Conservation (phyloP, 106 monocot species). For the Acanthochlamys bracteata region DNA sequence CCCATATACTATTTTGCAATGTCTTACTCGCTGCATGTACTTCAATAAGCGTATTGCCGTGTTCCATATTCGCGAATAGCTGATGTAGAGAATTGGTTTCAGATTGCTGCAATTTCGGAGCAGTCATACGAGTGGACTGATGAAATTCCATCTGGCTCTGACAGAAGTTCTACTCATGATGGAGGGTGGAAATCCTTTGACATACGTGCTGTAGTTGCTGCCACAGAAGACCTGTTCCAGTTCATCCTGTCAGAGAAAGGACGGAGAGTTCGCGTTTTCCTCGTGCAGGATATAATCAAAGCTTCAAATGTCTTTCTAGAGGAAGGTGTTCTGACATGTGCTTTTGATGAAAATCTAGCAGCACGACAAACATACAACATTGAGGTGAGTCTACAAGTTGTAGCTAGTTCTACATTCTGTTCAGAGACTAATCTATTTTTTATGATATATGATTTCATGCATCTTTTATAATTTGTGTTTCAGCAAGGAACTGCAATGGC, state of each 20-base stretch:
- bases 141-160: slow-evolving; percentile 15
- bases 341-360: slow-evolving; percentile 19
- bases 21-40: too few relatives aligned
- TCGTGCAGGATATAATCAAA: slow-evolving; percentile 71
- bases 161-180: slow-evolving; percentile 1
- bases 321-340: slow-evolving; percentile 42
- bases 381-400: slow-evolving; percentile 28
- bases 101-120: slow-evolving; percentile 91
- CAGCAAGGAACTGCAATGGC: slow-evolving; percentile 44
- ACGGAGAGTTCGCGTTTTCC: slow-evolving; percentile 71
- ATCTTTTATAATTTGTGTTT: slow-evolving; percentile 11
- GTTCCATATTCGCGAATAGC: too few relatives aligned
- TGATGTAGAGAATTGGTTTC: slow-evolving; percentile 9
- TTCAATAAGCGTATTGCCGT: too few relatives aligned
- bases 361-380: slow-evolving; percentile 4
- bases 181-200: slow-evolving; percentile 77
- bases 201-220: slow-evolving; percentile 81
- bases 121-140: slow-evolving; percentile 40
- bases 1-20: too few relatives aligned
- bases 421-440: too few relatives aligned
- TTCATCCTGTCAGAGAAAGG: slow-evolving; percentile 89
- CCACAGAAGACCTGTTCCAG: slow-evolving; percentile 77
- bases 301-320: slow-evolving; percentile 54
- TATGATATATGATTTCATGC: too few relatives aligned
- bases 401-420: too few relatives aligned